Base-by-base conservation (phyloP, 768 basidiomycete species). In the Neoboletus magnificus region DNA sequence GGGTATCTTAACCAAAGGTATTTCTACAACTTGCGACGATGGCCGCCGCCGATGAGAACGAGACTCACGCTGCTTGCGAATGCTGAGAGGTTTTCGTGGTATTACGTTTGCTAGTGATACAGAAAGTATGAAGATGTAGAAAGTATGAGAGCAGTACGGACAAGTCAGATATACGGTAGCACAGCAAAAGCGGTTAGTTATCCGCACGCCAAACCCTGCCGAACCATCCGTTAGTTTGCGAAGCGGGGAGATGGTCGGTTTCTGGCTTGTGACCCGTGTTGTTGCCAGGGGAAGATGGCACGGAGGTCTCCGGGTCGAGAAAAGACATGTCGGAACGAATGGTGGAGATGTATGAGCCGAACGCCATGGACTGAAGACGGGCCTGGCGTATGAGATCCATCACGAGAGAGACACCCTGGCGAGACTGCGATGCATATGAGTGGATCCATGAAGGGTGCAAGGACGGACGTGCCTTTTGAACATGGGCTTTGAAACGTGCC, bases 321-420 rank as follows among this genome's bases (percentile, higher is more conserved):
- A 65, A 70, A 9, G 71, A 71, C 57, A 60, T 66, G 23, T 71
- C 71, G 36, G 70, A 70, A 54, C 66, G 71, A 35, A 73, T 63
- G 57, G 55, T 65, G 43, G 72, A 68, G 48, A 65, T 69, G 41
- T 77, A 72, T 16, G 67, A 72, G 15, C 74, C 77, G 36, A 79
- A 67, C 16, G 74, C 62, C 74, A 82, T 75, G 37, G 81, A 77
- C 56, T 82, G 77, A 46, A 77, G 61, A 54, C 91, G 87, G 48
- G 91, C 86, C 70, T 92, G 86, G 42, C 92, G 87, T 32, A 96
- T 73, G 50, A 91, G 78, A 56, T 79, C 79, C 47, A 96, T 79
- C 54, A 96, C 87, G 41, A 93, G 78, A 40, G 88, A 85, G 57
- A 97, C 87, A 7, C 93, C 93, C 71, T 92, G 89, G 42, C 91